Evolutionary conservation across 192 early-diverging fungal species (phyloP).

Genomic region (Coemansia sp.): DNA sequence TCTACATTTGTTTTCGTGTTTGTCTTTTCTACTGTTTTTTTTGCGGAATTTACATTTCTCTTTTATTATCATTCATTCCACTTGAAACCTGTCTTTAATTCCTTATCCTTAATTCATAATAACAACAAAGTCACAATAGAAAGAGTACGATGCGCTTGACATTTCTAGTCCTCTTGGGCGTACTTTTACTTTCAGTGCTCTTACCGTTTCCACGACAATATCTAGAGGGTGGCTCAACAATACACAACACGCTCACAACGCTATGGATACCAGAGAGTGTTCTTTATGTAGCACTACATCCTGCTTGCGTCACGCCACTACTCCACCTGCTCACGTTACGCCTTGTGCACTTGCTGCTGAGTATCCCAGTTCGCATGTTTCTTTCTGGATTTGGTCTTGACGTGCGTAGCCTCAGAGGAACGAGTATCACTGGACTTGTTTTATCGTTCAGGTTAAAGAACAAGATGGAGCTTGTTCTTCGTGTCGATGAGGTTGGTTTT

Average conservation of each 20-base stretch:
- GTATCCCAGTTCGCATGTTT: conserved; percentile 40
- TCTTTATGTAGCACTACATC: conserved; percentile 25
- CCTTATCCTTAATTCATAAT: too few species aligned
- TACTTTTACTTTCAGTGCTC: conserved; percentile 27
- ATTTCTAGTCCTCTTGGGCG: conserved; percentile 23
- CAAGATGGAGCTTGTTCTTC: conserved; percentile 25
- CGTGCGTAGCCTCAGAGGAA: conserved; percentile 41
- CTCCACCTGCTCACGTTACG: conserved; percentile 25
- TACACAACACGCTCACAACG: conserved; percentile 21
- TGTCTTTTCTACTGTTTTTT: too few species aligned
- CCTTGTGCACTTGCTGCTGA: conserved; percentile 20
- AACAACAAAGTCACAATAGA: too few species aligned
- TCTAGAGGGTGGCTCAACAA: conserved; percentile 24
- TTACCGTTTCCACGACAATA: conserved; percentile 32
- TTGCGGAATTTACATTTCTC: conserved; percentile 1
- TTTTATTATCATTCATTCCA: neutral
- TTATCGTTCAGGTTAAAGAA: conserved; percentile 21
- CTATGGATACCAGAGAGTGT: conserved; percentile 17
- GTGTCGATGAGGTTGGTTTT: conserved; percentile 42
- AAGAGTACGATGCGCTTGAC: conserved; percentile 31
- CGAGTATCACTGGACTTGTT: conserved; percentile 31
- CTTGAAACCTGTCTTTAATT: too few species aligned
- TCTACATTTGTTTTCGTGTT: neutral
- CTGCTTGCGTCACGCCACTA: conserved; percentile 23
- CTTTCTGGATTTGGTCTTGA: conserved; percentile 43